Evolutionary conservation across 306 rosid genomes (phyloP).

Genomic region (Neltuma alba): DNA sequence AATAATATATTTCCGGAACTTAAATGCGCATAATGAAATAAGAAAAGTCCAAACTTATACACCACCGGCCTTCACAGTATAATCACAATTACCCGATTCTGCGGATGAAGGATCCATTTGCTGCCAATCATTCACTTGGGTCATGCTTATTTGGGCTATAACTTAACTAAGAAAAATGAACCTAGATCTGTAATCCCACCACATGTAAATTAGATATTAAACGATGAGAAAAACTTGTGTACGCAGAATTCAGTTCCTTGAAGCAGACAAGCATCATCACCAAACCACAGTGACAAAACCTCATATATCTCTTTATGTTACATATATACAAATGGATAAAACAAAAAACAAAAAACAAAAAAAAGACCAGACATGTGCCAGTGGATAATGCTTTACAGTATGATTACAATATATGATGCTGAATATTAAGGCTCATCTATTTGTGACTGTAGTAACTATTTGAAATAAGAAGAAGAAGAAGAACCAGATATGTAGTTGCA

Average conservation of each 20-base stretch:
- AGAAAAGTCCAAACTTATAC: background rate
- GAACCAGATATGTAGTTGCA: background rate
- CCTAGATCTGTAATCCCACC: too few species aligned
- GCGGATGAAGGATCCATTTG: background rate
- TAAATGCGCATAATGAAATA: too few species aligned
- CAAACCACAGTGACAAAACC: background rate
- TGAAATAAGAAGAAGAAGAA: slow-evolving; percentile 6
- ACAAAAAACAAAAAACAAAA: too few species aligned
- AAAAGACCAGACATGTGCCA: background rate
- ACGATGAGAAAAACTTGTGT: background rate
- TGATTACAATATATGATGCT: background rate
- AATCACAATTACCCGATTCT: background rate
- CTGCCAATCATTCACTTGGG: background rate
- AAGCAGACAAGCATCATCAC: background rate
- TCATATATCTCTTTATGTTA: background rate
- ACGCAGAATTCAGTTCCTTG: background rate
- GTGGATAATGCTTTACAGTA: background rate
- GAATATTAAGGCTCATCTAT: background rate
- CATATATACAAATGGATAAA: background rate
- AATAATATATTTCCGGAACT: too few species aligned
- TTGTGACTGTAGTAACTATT: background rate
- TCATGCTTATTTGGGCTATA: background rate
- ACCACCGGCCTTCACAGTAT: background rate
- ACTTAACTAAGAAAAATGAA: background rate
- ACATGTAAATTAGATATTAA: background rate